A percentile compares a stretch with the other conserved stretches of the same genome.
These are phyloP conservation scores for Stygiomarasmius scandens DNA, from an alignment of 1,284 basidiomycete genomes.

Conservation along the genomic window DNA sequence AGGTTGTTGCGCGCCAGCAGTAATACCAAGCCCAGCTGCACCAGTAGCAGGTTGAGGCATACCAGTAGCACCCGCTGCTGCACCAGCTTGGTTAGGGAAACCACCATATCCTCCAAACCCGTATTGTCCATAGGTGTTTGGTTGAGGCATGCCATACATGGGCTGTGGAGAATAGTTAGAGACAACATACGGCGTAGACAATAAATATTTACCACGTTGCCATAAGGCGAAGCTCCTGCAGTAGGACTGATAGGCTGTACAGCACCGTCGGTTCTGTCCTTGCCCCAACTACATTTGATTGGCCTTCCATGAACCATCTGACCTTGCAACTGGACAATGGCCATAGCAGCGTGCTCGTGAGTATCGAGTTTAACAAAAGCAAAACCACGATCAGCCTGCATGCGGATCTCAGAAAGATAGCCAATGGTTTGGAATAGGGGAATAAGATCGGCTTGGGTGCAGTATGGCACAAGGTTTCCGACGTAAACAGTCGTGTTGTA, in stretches of 20 bases:
- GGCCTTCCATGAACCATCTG: slow-evolving; percentile 94
- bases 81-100: slow-evolving; percentile 62
- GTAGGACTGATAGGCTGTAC: slow-evolving; percentile 68
- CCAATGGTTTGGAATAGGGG: slow-evolving; percentile 97
- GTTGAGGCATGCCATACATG: slow-evolving; percentile 87
- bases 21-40: slow-evolving; percentile 58
- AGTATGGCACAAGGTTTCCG: slow-evolving; percentile 95
- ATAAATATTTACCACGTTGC: slow-evolving; percentile 62
- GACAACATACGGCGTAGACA: not conserved
- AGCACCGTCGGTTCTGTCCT: slow-evolving; percentile 82
- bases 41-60: slow-evolving; percentile 64
- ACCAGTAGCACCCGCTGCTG: slow-evolving; percentile 59
- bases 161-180: slow-evolving; percentile 45
- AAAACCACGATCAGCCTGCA: slow-evolving; percentile 98
- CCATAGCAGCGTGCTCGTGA: slow-evolving; percentile 96
- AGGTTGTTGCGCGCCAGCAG: slow-evolving; percentile 53
- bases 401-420: slow-evolving; percentile 96
- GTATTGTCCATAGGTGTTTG: slow-evolving; percentile 78
- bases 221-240: slow-evolving; percentile 68
- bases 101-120: slow-evolving; percentile 74
- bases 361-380: slow-evolving; percentile 98
- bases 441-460: slow-evolving; percentile 93
- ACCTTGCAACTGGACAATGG: slow-evolving; percentile 93
- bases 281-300: slow-evolving; percentile 98
- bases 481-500: slow-evolving; percentile 98